phyloP scores from a whole-genome alignment of 1,284 basidiomycete genomes.

The Limonomyces culmigenus region DNA sequence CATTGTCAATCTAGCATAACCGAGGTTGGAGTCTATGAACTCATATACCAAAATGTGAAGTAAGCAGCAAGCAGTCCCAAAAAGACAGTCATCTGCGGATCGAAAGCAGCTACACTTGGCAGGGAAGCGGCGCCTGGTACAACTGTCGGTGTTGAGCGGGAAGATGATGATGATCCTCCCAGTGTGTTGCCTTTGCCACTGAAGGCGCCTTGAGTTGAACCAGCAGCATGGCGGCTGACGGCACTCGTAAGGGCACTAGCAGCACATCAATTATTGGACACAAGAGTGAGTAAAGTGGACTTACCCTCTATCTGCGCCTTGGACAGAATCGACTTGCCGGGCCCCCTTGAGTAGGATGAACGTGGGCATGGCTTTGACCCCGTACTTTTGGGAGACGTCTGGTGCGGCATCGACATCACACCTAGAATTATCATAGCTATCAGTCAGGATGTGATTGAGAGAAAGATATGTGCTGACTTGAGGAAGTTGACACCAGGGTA shows the following conservation, averaged over 20 bases:
- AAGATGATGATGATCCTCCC: slow-evolving; percentile 23
- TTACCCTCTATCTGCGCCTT: slow-evolving; percentile 48
- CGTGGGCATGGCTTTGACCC: slow-evolving; percentile 60
- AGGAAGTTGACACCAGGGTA: slow-evolving; percentile 56
- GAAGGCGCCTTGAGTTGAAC: slow-evolving; percentile 27
- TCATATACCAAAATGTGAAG: slow-evolving; percentile 41
- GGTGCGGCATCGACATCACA: slow-evolving; percentile 58
- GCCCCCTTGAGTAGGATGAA: slow-evolving; percentile 61
- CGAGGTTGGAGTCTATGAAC: slow-evolving; percentile 8
- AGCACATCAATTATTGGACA: not conserved
- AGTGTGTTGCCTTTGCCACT: slow-evolving; percentile 58
- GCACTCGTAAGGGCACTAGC: slow-evolving; percentile 39
- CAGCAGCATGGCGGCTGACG: slow-evolving; percentile 29
- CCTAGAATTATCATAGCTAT: not conserved
- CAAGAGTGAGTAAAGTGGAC: slow-evolving; percentile 9
- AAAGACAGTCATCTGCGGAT: slow-evolving; percentile 49
- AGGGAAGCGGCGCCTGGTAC: slow-evolving; percentile 14
- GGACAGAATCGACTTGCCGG: slow-evolving; percentile 47
- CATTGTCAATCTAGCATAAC: not conserved
- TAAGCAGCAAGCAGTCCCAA: slow-evolving; percentile 44
- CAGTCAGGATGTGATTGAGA: not conserved
- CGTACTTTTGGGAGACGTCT: slow-evolving; percentile 46
- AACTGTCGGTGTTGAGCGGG: slow-evolving; percentile 15
- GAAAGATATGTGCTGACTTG: slow-evolving; percentile 21
- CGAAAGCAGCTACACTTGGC: slow-evolving; percentile 27